A percentile compares a stretch with the other conserved stretches of the same genome.
Evolutionary conservation across 352 stramenopile species (phyloP).

Genomic region (Pythium utonaiense): DNA sequence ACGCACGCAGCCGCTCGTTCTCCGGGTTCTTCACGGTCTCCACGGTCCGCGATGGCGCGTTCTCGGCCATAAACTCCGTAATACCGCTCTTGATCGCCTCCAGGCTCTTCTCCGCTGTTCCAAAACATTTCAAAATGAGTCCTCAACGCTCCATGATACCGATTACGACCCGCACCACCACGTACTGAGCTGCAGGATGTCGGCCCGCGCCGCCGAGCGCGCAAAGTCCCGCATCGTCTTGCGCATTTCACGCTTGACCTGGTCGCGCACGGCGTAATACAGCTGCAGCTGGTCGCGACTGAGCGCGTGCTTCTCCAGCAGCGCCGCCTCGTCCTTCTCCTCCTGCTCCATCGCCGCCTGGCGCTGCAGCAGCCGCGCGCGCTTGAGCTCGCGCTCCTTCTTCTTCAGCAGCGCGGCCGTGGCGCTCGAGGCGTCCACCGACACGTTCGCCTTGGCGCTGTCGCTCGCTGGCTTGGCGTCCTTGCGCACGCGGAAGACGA

Average conservation of each 20-base stretch:
- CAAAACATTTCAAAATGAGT: not conserved
- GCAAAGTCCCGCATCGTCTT: slow-evolving; percentile 71
- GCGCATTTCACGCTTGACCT: slow-evolving; percentile 58
- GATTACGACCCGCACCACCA: not conserved
- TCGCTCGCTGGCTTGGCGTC: slow-evolving; percentile 24
- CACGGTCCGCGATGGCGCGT: slow-evolving; percentile 42
- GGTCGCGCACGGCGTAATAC: slow-evolving; percentile 54
- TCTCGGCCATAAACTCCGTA: slow-evolving; percentile 50
- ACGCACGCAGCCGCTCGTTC: slow-evolving; percentile 50
- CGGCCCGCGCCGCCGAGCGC: slow-evolving; percentile 41
- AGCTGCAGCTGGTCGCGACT: slow-evolving; percentile 50
- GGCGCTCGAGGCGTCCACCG: slow-evolving; percentile 39
- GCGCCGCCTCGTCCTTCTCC: slow-evolving; percentile 32
- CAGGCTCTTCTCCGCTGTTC: slow-evolving; percentile 49
- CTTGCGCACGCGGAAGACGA: slow-evolving; percentile 56
- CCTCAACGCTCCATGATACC: not conserved
- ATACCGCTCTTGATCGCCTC: slow-evolving; percentile 63
- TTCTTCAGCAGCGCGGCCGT: slow-evolving; percentile 42
- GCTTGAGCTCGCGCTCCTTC: slow-evolving; percentile 52
- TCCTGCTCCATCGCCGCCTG: slow-evolving; percentile 45
- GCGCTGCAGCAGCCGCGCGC: slow-evolving; percentile 37
- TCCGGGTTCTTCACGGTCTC: slow-evolving; percentile 60
- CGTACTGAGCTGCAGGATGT: slow-evolving; percentile 69
- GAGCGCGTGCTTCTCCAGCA: slow-evolving; percentile 39
- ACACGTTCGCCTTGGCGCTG: slow-evolving; percentile 12